Base-by-base conservation (phyloP, 2,329 filamentous ascomycete species). In the Colletotrichum incanum region DNA sequence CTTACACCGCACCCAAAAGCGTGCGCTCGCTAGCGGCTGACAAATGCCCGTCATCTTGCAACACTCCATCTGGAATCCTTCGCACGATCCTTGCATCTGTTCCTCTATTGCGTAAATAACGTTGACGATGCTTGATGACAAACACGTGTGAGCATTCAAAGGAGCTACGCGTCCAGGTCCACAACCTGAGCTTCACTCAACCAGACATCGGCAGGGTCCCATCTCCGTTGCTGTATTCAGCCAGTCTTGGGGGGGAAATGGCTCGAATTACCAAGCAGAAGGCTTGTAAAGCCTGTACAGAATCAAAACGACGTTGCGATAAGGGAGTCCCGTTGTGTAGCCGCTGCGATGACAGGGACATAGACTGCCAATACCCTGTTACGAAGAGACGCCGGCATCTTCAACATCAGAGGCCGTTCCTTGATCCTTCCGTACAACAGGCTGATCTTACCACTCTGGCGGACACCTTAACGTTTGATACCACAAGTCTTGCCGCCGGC, bases 231-330 rank as follows among this genome's bases (percentile, higher is more conserved):
- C 16, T 31, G 18, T 26, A 16, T 14, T 16, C 49, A 14, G 18
- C 8, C 39, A 12, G 6, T 18, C 12, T 7, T 2, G 43, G 14
- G 34, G 34, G 5, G 16, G 23, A 2, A 14, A 71, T 71, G 64
- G 26, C 56, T 39, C 56, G 56, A 2, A 26, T 52, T 3, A 34
- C 16, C 23, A 73, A 67, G 74, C 76, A 77, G 37, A 80, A 79
- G 60, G 81, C 82, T 0, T 84, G 82, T 49, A 67, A 78, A 1
- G 74, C 76, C 23, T 84, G 82, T 71, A 79, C 80, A 2, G 77
- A 73, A 43, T 77, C 80, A 11, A 83, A 83, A 72, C 77, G 82
- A n/a, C 79, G 80, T 65, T 84, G 81, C 73, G 79, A 80, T 55
- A 82, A 82, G 71, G 65, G 75, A 12, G 56, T 77, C 0, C 80